Base-by-base conservation (phyloP, 305 asterid genomes). In the Fraxinus greggii region DNA sequence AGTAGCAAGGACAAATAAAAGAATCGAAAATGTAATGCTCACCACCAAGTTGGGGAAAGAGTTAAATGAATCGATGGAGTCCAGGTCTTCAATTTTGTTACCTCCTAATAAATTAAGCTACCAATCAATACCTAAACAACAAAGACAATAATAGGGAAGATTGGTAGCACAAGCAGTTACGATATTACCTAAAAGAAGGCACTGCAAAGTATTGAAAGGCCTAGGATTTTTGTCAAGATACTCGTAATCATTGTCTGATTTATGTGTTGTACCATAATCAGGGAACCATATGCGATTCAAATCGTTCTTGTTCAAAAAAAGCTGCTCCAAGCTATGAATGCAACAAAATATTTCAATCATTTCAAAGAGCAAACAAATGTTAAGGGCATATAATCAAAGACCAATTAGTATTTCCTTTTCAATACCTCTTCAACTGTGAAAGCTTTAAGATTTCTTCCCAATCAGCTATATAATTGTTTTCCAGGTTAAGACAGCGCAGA, bases 391-490 rank as follows among this genome's bases (percentile, higher is more conserved):
- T 5, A 72, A 78, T 45, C 81, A 32, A 17, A 72, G 74, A 35
- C 7, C 17, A 45, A 51, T 35, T 26, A 38, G 26, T 59, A 72
- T 77, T 80, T 80, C 72, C 67, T 59, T 42, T 67, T 77, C 38
- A 42, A 51, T 86, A 96, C 99, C 99, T 89, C 86, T 31, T 87
- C 79, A 96, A 83, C 42, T 87, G 92, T 23, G 98, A 90, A 81
- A 96, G 92, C 87, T 91, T 92, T 82, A 89, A 32, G 72, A 96
- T 88, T 86, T 94, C 98, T 83, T 89, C 92, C 99, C 99, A 96
- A 85, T 88, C 78, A 48, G 91, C 85, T 88, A 96, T 84, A 75
- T 87, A 88, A 86, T 94, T 96, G 87, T 91, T 88, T 88, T 94
- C 98, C 88, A 96, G 88, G 89, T 96, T 93, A 79, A 96, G 95